Conservation (phyloP, 257 asterid species). For the Cruciata laevipes region DNA sequence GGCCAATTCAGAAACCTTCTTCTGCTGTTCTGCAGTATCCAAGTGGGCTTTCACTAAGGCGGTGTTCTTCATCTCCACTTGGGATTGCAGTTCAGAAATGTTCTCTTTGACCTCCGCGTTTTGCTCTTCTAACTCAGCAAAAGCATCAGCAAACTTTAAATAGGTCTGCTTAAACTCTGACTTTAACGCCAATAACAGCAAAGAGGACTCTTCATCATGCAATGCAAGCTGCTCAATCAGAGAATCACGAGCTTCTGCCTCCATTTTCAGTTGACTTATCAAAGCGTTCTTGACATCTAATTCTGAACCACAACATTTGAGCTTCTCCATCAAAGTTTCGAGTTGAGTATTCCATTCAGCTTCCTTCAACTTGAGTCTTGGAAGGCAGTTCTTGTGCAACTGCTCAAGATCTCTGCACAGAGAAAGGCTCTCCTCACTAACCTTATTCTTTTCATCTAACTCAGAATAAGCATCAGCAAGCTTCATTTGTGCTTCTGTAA, state of each 20-base stretch:
- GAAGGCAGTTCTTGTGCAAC: constrained; percentile 48
- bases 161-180: constrained; percentile 52
- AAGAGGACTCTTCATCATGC: constrained; percentile 49
- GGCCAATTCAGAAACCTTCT: constrained; percentile 38
- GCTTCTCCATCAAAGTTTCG: constrained; percentile 48
- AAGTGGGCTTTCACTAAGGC: constrained; percentile 37
- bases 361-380: constrained; percentile 54
- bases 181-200: constrained; percentile 49
- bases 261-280: constrained; percentile 44
- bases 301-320: constrained; percentile 34
- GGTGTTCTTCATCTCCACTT: constrained; percentile 49
- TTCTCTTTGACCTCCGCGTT: constrained; percentile 27
- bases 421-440: constrained; percentile 23
- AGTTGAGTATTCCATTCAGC: constrained; percentile 51
- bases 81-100: constrained; percentile 25
- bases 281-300: constrained; percentile 35
- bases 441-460: constrained; percentile 26
- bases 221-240: constrained; percentile 41
- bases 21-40: constrained; percentile 55
- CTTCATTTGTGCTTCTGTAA: constrained; percentile 44
- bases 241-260: constrained; percentile 57
- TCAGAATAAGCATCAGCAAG: constrained; percentile 28
- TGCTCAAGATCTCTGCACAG: constrained; percentile 49
- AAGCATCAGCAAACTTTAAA: constrained; percentile 28
- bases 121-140: constrained; percentile 26